Evolutionary conservation across 768 basidiomycete genomes (phyloP).

Genomic region (Boletus huronensis): DNA sequence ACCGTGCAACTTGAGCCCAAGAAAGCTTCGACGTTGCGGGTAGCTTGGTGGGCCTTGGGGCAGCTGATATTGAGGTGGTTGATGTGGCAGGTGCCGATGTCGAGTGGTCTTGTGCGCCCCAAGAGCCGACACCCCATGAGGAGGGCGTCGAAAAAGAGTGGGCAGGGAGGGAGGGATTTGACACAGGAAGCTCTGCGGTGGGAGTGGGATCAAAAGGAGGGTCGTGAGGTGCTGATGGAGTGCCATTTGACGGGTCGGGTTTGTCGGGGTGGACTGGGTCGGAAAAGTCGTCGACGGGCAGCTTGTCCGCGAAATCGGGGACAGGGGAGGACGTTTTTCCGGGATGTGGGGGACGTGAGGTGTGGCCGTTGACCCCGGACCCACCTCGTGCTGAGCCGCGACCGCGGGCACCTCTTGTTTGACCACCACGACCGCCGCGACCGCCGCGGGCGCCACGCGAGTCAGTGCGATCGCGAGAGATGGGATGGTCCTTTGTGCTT

Average conservation of each 20-base stretch:
- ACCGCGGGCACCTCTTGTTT: constrained; percentile 46
- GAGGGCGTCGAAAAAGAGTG: constrained; percentile 32
- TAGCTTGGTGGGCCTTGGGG: constrained; percentile 42
- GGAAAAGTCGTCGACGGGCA: constrained; percentile 15
- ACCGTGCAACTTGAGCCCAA: constrained; percentile 83
- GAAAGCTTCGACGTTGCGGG: constrained; percentile 77
- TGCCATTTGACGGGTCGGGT: constrained; percentile 14
- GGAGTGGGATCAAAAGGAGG: constrained; percentile 8
- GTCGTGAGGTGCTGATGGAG: constrained; percentile 12
- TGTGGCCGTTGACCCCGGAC: constrained; percentile 32
- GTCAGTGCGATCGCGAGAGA: constrained; percentile 33
- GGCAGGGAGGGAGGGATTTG: constrained; percentile 7
- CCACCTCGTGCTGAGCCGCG: constrained; percentile 40
- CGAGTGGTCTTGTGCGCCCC: constrained; percentile 38
- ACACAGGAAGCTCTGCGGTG: constrained; percentile 9
- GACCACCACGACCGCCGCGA: constrained; percentile 55
- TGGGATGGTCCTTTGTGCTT: constrained; percentile 45
- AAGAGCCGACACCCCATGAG: constrained; percentile 32
- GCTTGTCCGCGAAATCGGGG: constrained; percentile 33
- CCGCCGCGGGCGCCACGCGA: constrained; percentile 61
- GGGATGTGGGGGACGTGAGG: constrained; percentile 23
- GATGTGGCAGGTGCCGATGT: constrained; percentile 21
- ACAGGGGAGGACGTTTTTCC: constrained; percentile 31
- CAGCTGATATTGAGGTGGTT: constrained; percentile 12
- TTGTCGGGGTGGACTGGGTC: constrained; percentile 17